Conservation (phyloP, 805 yeast species). For the Kregervanrija pseudodelftensis region DNA sequence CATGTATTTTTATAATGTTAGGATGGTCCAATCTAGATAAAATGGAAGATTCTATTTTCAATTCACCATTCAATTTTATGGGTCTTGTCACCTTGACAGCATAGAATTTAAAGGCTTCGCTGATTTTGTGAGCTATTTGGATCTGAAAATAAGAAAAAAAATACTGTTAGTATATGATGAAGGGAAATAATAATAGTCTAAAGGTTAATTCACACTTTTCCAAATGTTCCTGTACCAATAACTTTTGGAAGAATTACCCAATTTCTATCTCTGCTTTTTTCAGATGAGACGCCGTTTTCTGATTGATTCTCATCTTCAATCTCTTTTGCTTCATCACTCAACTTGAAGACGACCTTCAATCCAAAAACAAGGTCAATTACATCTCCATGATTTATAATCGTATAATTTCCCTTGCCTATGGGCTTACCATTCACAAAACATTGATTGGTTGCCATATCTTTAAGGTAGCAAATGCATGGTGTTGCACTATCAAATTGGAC, state of each 20-base stretch:
- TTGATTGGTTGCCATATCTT: slow-evolving; percentile 48
- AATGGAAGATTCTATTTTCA: slow-evolving; percentile 36
- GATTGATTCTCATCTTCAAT: slow-evolving; percentile 2
- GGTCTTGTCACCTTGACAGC: slow-evolving; percentile 40
- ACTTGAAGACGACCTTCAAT: slow-evolving; percentile 10
- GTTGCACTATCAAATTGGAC: slow-evolving; percentile 40
- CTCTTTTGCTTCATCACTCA: slow-evolving; percentile 8
- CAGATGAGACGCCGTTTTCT: no score
- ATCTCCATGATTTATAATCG: slow-evolving; percentile 31
- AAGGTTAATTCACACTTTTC: slow-evolving; percentile 33
- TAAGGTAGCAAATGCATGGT: slow-evolving; percentile 40
- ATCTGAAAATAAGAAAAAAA: slow-evolving; percentile 16
- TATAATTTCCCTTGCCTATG: slow-evolving; percentile 24
- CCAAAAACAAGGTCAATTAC: slow-evolving; percentile 30
- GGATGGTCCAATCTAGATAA: slow-evolving; percentile 76
- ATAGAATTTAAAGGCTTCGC: slow-evolving; percentile 24
- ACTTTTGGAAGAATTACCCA: slow-evolving; percentile 39
- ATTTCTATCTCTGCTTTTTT: slow-evolving; percentile 12
- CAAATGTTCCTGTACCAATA: slow-evolving; percentile 54
- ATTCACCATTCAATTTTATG: slow-evolving; percentile 20
- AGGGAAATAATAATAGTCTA: no score
- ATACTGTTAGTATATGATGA: slow-evolving; percentile 3
- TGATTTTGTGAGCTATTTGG: slow-evolving; percentile 26
- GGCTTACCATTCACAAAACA: slow-evolving; percentile 33
- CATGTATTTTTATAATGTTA: slow-evolving; percentile 80